Evolutionary conservation across 768 basidiomycete genomes (phyloP).

Genomic region (Suillus americanus): DNA sequence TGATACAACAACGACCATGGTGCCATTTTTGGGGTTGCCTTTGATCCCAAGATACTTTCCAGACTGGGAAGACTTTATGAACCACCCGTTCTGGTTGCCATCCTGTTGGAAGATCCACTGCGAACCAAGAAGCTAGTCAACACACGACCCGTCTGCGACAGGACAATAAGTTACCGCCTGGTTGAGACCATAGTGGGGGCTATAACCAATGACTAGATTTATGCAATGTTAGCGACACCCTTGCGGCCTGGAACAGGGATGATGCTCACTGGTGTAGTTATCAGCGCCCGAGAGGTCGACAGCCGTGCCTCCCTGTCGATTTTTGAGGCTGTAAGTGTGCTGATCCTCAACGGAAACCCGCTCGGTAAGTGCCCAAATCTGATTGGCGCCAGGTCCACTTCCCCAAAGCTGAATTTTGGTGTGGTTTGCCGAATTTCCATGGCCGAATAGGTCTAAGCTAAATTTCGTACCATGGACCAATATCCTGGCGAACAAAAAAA

Average conservation of each 20-base stretch:
- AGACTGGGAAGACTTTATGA: conserved; percentile 41
- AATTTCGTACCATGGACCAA: not conserved
- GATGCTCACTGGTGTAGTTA: conserved; percentile 41
- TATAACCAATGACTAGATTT: conserved; percentile 49
- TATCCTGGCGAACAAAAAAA: conserved; percentile 25
- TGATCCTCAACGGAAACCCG: conserved; percentile 30
- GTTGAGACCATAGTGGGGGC: conserved; percentile 41
- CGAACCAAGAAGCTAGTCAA: not conserved
- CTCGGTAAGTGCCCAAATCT: no score
- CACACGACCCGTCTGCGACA: no score
- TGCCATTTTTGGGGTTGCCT: conserved; percentile 35
- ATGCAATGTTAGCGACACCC: not conserved
- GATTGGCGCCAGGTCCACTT: not conserved
- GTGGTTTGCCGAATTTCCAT: not conserved
- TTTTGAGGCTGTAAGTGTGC: conserved; percentile 45
- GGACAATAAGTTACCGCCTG: conserved; percentile 38
- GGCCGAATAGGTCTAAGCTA: not conserved
- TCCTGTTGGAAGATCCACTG: conserved; percentile 47
- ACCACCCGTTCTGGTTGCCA: conserved; percentile 36
- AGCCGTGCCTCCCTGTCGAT: conserved; percentile 50
- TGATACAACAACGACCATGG: conserved; percentile 35
- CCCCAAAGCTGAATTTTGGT: not conserved
- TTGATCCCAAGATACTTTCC: conserved; percentile 42
- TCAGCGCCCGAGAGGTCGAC: conserved; percentile 57
- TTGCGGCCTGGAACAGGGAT: not conserved